phyloP scores from a whole-genome alignment of 2,329 filamentous ascomycete species.

The Trichoderma koningii region DNA sequence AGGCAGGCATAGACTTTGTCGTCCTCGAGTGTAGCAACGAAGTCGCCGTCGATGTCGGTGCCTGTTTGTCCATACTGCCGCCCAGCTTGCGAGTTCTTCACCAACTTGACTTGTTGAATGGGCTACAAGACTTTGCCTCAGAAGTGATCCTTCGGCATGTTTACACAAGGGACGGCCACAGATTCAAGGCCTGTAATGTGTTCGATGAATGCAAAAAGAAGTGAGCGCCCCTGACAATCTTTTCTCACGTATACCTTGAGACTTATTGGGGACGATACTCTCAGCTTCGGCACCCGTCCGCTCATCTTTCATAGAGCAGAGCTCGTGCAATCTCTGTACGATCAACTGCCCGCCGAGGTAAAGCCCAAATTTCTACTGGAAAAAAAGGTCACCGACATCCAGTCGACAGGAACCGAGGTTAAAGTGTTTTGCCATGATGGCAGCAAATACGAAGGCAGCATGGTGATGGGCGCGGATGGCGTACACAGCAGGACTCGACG shows the following conservation, averaged over 20 bases:
- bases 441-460: constrained; percentile 37
- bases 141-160: constrained; percentile 31
- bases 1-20: constrained; percentile 43
- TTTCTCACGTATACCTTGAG: neutral
- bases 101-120: constrained; percentile 39
- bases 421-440: constrained; percentile 41
- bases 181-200: constrained; percentile 33
- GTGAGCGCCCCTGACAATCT: constrained; percentile 28
- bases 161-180: constrained; percentile 35
- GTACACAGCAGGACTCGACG: constrained; percentile 43
- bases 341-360: constrained; percentile 33
- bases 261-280: neutral
- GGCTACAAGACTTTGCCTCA: constrained; percentile 32
- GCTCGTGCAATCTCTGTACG: constrained; percentile 40
- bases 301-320: constrained; percentile 42
- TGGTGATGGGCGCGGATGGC: constrained; percentile 50
- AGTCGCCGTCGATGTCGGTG: constrained; percentile 36
- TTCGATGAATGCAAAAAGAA: constrained; percentile 34
- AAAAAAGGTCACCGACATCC: constrained; percentile 34
- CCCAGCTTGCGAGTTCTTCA: constrained; percentile 37
- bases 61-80: constrained; percentile 39
- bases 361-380: constrained; percentile 36
- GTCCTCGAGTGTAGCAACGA: constrained; percentile 41
- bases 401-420: constrained; percentile 33
- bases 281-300: constrained; percentile 35